Evolutionary conservation across 257 asterid species (phyloP), one percentile per base, ranked within the genome.

Genomic region (Plantago major): DNA sequence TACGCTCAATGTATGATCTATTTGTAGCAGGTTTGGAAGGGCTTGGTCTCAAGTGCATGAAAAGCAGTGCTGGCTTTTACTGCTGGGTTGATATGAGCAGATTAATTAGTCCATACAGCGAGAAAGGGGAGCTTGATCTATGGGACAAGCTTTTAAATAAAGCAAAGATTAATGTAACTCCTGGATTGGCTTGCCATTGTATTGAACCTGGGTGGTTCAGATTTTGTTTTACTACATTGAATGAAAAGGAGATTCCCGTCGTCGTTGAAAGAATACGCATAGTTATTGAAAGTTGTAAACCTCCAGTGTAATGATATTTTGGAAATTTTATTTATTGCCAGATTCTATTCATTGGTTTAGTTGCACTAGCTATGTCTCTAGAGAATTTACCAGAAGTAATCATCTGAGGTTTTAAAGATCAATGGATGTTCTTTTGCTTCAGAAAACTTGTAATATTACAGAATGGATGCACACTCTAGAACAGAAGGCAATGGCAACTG

Each of bases 121-220:
- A 89, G 80, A 83, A 87, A 68, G 97, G 97, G 67, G 99, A 92
- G 90, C 87, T 87, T 67, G 97, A 89, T 66, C 74, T 93, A 58
- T 93, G 95, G 88, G 87, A 89, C 9, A 93, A 83, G 81, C 82
- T 93, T 45, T 73, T 87, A 59, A 79, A 64, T 73, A 55, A 57
- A 50, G 96, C 91, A 47, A 93, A 89, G 79, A 75, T 87, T 50
- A 89, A 84, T 53, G 93, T 77, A 9, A 84, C 93, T 51, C 96
- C 99, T 58, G 99, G 97, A 33, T 86, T 96, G 0, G 89, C 99
- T 54, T 93, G 99, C 71, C 99, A 93, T 58, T 93, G 97, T 70
- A 85, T 89, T 40, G 99, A 93, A 71, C 92, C 97, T 64, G 99
- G 94, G 76, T 93, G 99, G 99, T 93, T 93, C 70, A 76, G 99